Conservation (phyloP, 1,284 basidiomycete genomes). For the Tilletia walkeri region DNA sequence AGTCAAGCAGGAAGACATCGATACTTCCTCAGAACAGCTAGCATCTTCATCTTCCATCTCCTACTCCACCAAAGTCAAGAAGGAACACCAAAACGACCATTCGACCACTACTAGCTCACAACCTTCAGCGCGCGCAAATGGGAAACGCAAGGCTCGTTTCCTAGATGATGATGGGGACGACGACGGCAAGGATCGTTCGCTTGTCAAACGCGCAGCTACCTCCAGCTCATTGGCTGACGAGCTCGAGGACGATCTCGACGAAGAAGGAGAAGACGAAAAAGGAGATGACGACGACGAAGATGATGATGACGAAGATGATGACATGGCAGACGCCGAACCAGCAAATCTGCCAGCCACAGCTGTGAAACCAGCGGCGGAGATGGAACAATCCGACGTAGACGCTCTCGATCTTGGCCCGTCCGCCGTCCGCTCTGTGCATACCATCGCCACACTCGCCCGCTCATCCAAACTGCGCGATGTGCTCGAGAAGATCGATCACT, state of each 20-base stretch:
- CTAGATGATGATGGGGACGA: constrained; percentile 61
- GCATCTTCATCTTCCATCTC: too few relatives aligned
- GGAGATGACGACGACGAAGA: constrained; percentile 31
- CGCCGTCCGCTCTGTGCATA: constrained; percentile 77
- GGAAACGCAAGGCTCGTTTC: constrained; percentile 28
- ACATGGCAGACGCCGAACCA: constrained; percentile 19
- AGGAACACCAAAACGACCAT: constrained; percentile 35
- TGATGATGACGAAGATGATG: constrained; percentile 20
- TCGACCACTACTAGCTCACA: constrained; percentile 55
- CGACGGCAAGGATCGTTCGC: constrained; percentile 48
- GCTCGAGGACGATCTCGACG: constrained; percentile 27
- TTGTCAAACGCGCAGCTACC: constrained; percentile 1
- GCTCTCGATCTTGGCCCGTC: constrained; percentile 80
- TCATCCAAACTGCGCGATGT: constrained; percentile 82
- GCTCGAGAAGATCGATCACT: constrained; percentile 75
- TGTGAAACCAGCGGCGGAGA: constrained; percentile 83
- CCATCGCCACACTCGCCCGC: constrained; percentile 82
- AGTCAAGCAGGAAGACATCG: constrained; percentile 58
- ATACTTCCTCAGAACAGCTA: not conserved
- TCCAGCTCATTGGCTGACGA: constrained; percentile 22
- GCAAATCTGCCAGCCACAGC: constrained; percentile 62
- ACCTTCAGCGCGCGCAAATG: constrained; percentile 55
- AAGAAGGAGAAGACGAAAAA: constrained; percentile 37
- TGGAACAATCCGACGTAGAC: constrained; percentile 87
- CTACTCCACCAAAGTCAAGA: not conserved